Evolutionary conservation across 345 rosid genomes (phyloP), one percentile per base, ranked within the genome.

Genomic region (Iberis pinnata): DNA sequence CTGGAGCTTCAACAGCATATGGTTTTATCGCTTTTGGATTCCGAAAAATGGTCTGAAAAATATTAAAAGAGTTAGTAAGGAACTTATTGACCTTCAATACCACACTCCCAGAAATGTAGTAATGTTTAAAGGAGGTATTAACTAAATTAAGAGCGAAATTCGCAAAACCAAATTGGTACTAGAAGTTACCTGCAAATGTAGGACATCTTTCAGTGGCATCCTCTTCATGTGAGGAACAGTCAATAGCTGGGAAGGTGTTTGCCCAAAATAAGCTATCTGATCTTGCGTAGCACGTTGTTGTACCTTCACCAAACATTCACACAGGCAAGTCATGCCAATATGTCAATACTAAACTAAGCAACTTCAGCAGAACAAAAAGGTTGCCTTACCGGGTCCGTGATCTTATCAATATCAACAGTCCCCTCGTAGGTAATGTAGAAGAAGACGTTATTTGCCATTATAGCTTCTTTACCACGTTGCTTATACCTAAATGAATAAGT

Each of bases 391-490:
- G 92, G 88, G 64, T 92, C 88, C 8, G 77, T 67, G 53, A 92
- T 88, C 72, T 88, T 88, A 57, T 92, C 94, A 61, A 92, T 77
- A 65, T 85, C 94, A 37, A 92, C 87, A 8, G 90, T 77, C 41
- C 99, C 99, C 77, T 88, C 99, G 59, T 92, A 92, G 26, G 99
- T 92, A 58, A 85, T 80, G 73, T 92, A 88, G 74, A 85, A 92
- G 84, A 92, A 92, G 58, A 92, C 95, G 63, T 88, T 92, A 71
- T 86, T 88, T 62, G 97, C 88, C 51, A 40, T 40, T 76, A 88
- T 86, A 71, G 99, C 99, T 73, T 92, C 99, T 76, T 80, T 88
- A 43, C 99, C 99, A 24, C 99, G 89, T 78, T 92, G 99, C 77
- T 88, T 92, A 59, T 71, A 85, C 75, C 98, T 92, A 71, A 47